phyloP scores from a whole-genome alignment of 1,284 basidiomycete species.

The Rhodotorula sp. region DNA sequence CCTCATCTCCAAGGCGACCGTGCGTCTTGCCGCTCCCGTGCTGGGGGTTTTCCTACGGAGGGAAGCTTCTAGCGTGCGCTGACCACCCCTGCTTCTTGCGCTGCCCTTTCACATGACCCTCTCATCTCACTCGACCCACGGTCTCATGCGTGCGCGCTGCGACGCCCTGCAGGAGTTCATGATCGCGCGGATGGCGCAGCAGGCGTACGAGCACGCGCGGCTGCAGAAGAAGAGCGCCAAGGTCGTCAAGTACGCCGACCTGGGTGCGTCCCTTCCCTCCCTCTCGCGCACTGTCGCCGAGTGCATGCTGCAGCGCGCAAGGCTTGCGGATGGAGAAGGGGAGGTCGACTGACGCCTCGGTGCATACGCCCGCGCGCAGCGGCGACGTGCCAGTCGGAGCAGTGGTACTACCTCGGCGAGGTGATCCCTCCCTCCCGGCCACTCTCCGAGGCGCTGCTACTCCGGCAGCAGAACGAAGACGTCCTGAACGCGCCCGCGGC shows the following conservation, averaged over 20 bases:
- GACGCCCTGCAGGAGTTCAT: conserved; percentile 14
- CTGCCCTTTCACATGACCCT: conserved; percentile 19
- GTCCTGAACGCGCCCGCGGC: neutral
- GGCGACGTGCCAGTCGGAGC: conserved; percentile 6
- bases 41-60: rapidly evolving
- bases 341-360: too few relatives aligned
- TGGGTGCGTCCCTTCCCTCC: conserved; percentile 14
- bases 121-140: neutral
- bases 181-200: conserved; percentile 8
- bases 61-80: neutral
- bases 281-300: neutral
- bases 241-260: conserved; percentile 20
- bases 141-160: neutral
- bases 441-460: conserved; percentile 7
- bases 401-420: conserved; percentile 36
- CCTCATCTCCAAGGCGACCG: conserved; percentile 53
- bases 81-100: neutral
- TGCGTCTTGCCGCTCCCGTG: too few relatives aligned
- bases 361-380: conserved; percentile 6
- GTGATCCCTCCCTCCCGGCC: conserved; percentile 26
- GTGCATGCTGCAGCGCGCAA: neutral
- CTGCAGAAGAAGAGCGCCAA: conserved; percentile 15
- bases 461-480: conserved; percentile 12
- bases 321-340: neutral
- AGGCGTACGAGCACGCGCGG: conserved; percentile 25